Evolutionary conservation across 208 protist genomes (phyloP).

Genomic region (Herpetomonas samuelpessoai): DNA sequence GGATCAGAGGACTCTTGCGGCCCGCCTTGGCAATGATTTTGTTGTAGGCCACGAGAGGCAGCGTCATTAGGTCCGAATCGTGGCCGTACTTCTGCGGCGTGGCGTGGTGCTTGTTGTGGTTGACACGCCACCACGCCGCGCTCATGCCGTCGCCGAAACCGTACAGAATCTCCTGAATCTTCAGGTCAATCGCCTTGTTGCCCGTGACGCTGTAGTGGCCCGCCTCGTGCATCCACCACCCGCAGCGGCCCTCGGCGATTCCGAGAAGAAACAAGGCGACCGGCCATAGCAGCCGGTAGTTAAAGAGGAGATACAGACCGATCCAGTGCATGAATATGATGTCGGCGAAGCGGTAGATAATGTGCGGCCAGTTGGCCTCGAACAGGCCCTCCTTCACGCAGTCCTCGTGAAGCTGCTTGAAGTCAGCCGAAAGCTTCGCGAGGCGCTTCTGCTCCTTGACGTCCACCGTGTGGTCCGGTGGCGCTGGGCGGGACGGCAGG

Average conservation of each 20-base stretch:
- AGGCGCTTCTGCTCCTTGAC: constrained; percentile 38
- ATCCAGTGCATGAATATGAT: constrained; percentile 48
- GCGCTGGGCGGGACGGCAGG: constrained; percentile 47
- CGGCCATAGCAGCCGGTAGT: constrained; percentile 29
- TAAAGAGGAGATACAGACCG: constrained; percentile 54
- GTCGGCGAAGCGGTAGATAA: constrained; percentile 60
- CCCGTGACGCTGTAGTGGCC: constrained; percentile 71
- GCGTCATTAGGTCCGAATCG: constrained; percentile 73
- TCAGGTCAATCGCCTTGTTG: constrained; percentile 51
- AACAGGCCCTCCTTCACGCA: constrained; percentile 56
- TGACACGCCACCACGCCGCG: constrained; percentile 67
- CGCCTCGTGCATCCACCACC: constrained; percentile 79
- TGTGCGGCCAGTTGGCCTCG: constrained; percentile 47
- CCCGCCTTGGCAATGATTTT: constrained; percentile 39
- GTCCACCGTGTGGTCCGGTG: constrained; percentile 14
- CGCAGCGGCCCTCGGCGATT: constrained; percentile 71
- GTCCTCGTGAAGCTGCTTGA: constrained; percentile 37
- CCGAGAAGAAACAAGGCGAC: constrained; percentile 47
- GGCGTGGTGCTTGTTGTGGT: constrained; percentile 84
- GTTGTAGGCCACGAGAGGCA: constrained; percentile 83
- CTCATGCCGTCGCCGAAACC: constrained; percentile 73
- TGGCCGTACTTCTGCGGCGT: constrained; percentile 68
- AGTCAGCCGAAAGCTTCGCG: constrained; percentile 51
- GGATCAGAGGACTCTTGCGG: constrained; percentile 29
- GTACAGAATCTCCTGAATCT: constrained; percentile 66